Evolutionary conservation across 2,329 filamentous ascomycete genomes (phyloP).

Genomic region (Calonectria hawksworthii): DNA sequence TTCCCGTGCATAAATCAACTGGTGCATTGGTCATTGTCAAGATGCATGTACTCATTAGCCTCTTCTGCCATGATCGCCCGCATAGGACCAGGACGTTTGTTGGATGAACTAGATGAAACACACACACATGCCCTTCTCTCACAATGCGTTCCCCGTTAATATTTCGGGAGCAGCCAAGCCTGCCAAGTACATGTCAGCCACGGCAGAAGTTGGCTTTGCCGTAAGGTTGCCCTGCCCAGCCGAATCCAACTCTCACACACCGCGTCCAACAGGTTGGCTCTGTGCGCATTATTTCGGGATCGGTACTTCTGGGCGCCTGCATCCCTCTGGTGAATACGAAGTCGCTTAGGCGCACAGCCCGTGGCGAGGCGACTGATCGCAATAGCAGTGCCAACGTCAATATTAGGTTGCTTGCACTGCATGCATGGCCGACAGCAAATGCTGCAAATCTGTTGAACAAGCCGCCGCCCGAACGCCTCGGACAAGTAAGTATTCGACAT

Average conservation of each 20-base stretch:
- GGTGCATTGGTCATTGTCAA: not conserved
- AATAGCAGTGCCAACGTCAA: not conserved
- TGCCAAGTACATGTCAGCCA: not conserved
- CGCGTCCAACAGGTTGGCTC: not conserved
- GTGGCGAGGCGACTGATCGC: not conserved
- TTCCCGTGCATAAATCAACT: constrained; percentile 2
- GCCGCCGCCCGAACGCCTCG: not conserved
- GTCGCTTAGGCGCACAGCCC: constrained; percentile 12
- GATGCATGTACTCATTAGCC: not conserved
- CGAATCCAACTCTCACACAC: not conserved
- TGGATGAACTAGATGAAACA: constrained; percentile 4
- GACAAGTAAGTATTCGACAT: not conserved
- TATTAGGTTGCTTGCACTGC: not conserved
- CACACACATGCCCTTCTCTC: not conserved
- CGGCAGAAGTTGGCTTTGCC: not conserved
- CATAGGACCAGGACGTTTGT: not conserved
- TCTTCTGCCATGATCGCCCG: not conserved
- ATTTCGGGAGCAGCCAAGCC: not conserved
- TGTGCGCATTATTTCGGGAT: not conserved
- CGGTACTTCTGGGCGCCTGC: not conserved
- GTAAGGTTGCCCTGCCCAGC: not conserved
- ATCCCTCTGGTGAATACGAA: constrained; percentile 3
- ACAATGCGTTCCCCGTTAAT: not conserved
- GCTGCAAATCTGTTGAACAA: not conserved
- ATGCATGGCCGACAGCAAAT: not conserved